Evolutionary conservation across 139 green algal species (phyloP).

Genomic region (Chlamydomonas asymmetrica): DNA sequence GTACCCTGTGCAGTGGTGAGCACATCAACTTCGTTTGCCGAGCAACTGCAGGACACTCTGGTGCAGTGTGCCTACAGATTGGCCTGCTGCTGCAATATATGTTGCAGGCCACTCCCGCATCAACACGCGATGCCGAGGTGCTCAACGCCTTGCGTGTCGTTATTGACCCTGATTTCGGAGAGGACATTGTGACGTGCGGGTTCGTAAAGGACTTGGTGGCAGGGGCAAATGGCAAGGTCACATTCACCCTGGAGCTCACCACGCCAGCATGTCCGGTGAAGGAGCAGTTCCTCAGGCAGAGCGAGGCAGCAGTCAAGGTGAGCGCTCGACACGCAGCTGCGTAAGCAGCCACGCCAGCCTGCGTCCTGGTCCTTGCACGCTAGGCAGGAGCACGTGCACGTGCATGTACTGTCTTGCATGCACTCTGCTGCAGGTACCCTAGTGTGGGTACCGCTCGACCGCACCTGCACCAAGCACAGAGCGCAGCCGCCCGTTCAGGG

Average conservation of each 20-base stretch:
- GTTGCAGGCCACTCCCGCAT: neutral
- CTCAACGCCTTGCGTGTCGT: constrained; percentile 80
- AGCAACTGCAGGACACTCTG: too few species aligned
- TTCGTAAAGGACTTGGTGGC: constrained; percentile 93
- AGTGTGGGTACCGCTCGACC: too few species aligned
- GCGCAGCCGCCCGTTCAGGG: too few species aligned
- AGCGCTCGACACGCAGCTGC: neutral
- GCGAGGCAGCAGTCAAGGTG: constrained; percentile 59
- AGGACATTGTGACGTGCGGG: constrained; percentile 95
- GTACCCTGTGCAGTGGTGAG: too few species aligned
- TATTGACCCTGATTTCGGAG: constrained; percentile 97
- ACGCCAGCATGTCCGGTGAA: constrained; percentile 98
- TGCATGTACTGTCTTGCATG: too few species aligned
- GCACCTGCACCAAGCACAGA: too few species aligned
- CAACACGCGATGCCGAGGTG: constrained; percentile 65
- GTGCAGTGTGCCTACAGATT: too few species aligned
- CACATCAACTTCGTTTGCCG: too few species aligned
- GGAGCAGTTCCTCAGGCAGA: constrained; percentile 85
- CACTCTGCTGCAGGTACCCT: too few species aligned
- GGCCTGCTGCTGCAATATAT: too few species aligned
- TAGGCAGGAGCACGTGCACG: too few species aligned
- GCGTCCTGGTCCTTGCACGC: too few species aligned
- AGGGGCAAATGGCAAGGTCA: constrained; percentile 48
- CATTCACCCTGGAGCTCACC: constrained; percentile 92
- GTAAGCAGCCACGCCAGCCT: neutral